Evolutionary conservation across 2,329 filamentous ascomycete genomes (phyloP).

Genomic region (Diplodia corticola): DNA sequence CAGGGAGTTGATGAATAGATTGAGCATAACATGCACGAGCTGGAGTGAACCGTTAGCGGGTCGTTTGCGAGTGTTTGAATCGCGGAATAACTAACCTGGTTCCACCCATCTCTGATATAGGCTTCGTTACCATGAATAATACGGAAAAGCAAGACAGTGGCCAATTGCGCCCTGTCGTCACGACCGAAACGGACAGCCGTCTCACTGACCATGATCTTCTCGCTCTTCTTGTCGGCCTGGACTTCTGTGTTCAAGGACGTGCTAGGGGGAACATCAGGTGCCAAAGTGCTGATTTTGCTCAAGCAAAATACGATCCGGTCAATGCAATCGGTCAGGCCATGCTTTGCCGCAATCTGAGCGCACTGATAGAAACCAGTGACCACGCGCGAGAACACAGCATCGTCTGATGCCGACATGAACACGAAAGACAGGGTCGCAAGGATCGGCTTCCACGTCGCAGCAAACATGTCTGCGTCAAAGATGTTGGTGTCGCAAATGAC

Average conservation of each 20-base stretch:
- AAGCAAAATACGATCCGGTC: conserved; percentile 92
- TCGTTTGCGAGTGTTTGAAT: neutral
- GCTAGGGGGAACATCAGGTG: conserved; percentile 72
- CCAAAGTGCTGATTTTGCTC: conserved; percentile 85
- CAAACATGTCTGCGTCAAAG: conserved; percentile 97
- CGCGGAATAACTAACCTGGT: conserved; percentile 58
- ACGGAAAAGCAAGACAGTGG: conserved; percentile 91
- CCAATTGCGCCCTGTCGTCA: conserved; percentile 90
- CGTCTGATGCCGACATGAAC: conserved; percentile 97
- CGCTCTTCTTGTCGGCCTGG: conserved; percentile 84
- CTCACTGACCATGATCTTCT: conserved; percentile 97
- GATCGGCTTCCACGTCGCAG: conserved; percentile 91
- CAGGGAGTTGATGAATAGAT: conserved; percentile 93
- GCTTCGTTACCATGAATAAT: conserved; percentile 84
- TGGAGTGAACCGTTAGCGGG: conserved; percentile 51
- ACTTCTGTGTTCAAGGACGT: conserved; percentile 94
- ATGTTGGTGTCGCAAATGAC: conserved; percentile 86
- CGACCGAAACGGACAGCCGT: conserved; percentile 93
- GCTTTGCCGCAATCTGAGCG: conserved; percentile 84
- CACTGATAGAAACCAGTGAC: conserved; percentile 96
- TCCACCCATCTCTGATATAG: conserved; percentile 75
- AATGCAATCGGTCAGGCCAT: conserved; percentile 79
- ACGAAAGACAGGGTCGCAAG: conserved; percentile 95
- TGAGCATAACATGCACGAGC: conserved; percentile 89
- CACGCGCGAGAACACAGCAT: conserved; percentile 89